Conservation (phyloP, 352 stramenopile species). For the Lagenidium giganteum region DNA sequence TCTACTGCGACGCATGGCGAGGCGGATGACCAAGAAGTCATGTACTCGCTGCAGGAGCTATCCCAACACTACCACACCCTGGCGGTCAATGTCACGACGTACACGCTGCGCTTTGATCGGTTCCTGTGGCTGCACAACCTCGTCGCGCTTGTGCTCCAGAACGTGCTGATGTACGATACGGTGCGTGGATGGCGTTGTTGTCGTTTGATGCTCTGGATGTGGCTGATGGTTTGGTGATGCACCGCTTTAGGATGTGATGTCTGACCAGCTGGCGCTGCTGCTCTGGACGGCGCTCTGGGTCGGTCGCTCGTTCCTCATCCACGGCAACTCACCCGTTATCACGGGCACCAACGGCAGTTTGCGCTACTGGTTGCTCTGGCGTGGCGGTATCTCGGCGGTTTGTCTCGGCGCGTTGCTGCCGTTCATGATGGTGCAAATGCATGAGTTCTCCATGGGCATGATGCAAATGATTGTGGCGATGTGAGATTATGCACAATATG, state of each 20-base stretch:
- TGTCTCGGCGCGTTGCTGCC: too few relatives aligned
- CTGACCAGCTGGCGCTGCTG: constrained; percentile 21
- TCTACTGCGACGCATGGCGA: background rate
- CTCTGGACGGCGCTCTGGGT: constrained; percentile 36
- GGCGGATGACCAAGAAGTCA: background rate
- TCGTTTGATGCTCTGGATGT: background rate
- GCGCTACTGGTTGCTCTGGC: too few relatives aligned
- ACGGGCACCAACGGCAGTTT: too few relatives aligned
- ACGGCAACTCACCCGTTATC: too few relatives aligned
- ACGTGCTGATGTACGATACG: constrained; percentile 35
- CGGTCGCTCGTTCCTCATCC: constrained; percentile 19
- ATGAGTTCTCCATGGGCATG: too few relatives aligned
- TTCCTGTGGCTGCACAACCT: constrained; percentile 31
- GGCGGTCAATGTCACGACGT: constrained; percentile 8
- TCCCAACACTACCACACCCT: constrained; percentile 10
- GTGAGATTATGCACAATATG: too few relatives aligned
- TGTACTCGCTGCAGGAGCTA: background rate
- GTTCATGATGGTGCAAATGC: too few relatives aligned
- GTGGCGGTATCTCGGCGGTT: too few relatives aligned
- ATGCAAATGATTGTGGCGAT: too few relatives aligned
- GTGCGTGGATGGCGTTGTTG: constrained; percentile 10
- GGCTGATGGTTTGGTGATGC: background rate
- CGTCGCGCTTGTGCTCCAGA: constrained; percentile 26
- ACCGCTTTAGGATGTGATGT: constrained; percentile 20
- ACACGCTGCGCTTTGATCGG: constrained; percentile 20